phyloP scores from a whole-genome alignment of 139 green algal species.

The Nannochloris sp. region DNA sequence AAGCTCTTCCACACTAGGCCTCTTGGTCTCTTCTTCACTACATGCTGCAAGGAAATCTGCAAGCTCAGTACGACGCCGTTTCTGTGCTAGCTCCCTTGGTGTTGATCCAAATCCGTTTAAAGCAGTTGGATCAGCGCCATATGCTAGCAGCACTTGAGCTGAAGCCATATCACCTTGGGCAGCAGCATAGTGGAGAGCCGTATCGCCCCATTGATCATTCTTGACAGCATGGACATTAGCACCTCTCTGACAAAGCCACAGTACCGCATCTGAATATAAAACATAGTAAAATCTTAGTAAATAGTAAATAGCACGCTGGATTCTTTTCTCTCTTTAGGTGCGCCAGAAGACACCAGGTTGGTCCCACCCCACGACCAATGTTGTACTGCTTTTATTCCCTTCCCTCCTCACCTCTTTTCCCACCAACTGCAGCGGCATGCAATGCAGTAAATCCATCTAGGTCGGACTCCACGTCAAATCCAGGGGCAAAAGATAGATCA shows the following conservation, averaged over 20 bases:
- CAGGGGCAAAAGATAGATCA: no score
- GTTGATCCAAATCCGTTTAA: neutral
- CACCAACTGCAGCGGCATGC: neutral
- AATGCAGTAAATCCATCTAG: constrained; percentile 8
- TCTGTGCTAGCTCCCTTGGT: neutral
- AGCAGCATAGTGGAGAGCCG: constrained; percentile 9
- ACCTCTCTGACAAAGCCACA: constrained; percentile 6
- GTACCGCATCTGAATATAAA: no score
- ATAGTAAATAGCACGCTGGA: no score
- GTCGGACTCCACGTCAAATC: neutral
- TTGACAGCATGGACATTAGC: neutral
- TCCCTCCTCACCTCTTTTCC: no score
- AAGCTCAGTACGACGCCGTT: neutral
- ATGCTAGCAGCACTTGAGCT: constrained; percentile 7
- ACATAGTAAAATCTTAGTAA: no score
- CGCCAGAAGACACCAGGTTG: no score
- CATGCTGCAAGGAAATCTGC: neutral
- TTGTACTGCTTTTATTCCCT: no score
- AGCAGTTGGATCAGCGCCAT: neutral
- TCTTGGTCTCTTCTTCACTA: neutral
- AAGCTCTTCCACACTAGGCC: neutral
- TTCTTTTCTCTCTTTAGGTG: no score
- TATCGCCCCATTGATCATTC: constrained; percentile 8
- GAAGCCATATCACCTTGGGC: neutral
- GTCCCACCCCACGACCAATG: no score